Percentiles rank a stretch among this genome's conserved stretches.
Evolutionary conservation across 768 basidiomycete species (phyloP).

Genomic region (Amylocystis lapponica): DNA sequence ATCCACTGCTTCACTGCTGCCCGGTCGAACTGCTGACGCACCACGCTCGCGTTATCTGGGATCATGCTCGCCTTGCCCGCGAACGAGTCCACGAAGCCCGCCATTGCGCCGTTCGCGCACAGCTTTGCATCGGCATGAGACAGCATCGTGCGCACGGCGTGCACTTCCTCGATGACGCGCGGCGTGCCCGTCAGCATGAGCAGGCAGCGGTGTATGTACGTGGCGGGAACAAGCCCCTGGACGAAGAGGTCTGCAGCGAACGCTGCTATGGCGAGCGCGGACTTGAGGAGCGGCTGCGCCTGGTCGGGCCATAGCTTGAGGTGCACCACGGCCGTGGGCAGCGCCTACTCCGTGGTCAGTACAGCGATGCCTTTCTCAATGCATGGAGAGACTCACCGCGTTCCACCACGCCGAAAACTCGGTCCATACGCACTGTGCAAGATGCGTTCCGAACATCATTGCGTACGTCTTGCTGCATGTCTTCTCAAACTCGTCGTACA

Average conservation of each 20-base stretch:
- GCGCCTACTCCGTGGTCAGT: neutral
- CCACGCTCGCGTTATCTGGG: slow-evolving; percentile 4
- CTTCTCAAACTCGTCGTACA: slow-evolving; percentile 1
- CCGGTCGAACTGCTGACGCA: neutral
- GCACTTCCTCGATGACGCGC: slow-evolving; percentile 12
- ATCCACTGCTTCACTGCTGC: neutral
- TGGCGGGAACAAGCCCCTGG: neutral
- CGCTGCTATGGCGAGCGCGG: slow-evolving; percentile 2
- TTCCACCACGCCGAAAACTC: slow-evolving; percentile 11
- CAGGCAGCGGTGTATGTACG: slow-evolving; percentile 5
- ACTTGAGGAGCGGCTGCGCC: neutral
- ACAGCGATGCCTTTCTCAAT: neutral
- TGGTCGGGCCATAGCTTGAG: neutral
- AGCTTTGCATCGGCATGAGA: slow-evolving; percentile 3
- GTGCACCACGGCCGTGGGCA: neutral
- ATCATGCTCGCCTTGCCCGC: neutral
- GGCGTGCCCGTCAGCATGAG: slow-evolving; percentile 3
- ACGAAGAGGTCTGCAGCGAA: slow-evolving; percentile 10
- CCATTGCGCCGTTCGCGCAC: neutral
- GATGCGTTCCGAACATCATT: neutral
- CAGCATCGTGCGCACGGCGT: slow-evolving; percentile 8
- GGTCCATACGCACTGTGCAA: slow-evolving; percentile 1
- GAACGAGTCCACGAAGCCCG: neutral
- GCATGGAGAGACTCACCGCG: slow-evolving; percentile 2
- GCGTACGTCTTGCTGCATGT: neutral